Evolutionary conservation across 768 basidiomycete genomes (phyloP), one percentile per base, ranked within the genome.

Genomic region (Pleurotus cornucopiae): DNA sequence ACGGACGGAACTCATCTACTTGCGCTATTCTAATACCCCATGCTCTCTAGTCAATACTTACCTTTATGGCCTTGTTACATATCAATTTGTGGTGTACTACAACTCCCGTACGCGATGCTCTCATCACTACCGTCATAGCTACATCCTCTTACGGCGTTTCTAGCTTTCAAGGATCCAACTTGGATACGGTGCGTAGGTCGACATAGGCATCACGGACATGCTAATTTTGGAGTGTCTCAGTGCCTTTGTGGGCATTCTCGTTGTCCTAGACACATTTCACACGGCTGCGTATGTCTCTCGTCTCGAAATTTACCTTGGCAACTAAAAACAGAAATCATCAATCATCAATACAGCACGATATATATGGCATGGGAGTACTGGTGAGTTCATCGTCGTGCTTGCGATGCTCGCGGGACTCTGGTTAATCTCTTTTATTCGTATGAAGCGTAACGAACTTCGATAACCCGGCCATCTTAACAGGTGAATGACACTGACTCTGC

Each of bases 391-490:
- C 30, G 9, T 11, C 30, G 7, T 11, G 30, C 7, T 34, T 34
- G 30, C 7, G 11, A 34, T 11, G 30, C 30, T 30, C 7, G 30
- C 9, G 30, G 30, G 30, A 34, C 30, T 52, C 48, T 46, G 20
- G 16, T 25, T 40, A 6, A 18, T 13, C 1, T 5, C 5, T 25
- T 20, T 18, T 20, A 43, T 25, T 16, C 25, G 12, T 4, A 54
- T 9, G 7, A 38, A 69, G 68, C 11, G 61, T 65, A 11, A 40
- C 61, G 46, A 65, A 63, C 51, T 67, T 57, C 37, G 47, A 23
- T 3, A 62, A 67, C 38, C 61, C 60, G 1, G 13, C 47, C 5
- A 48, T 57, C 13, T 45, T 67, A 4, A 5, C 57, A 2, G 56
- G 66, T 69, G 23, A 34, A 11, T 34, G 30, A 34, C 11, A 34